Base-by-base conservation (phyloP, 1,284 basidiomycete species). In the Paramarasmius palmivorus region DNA sequence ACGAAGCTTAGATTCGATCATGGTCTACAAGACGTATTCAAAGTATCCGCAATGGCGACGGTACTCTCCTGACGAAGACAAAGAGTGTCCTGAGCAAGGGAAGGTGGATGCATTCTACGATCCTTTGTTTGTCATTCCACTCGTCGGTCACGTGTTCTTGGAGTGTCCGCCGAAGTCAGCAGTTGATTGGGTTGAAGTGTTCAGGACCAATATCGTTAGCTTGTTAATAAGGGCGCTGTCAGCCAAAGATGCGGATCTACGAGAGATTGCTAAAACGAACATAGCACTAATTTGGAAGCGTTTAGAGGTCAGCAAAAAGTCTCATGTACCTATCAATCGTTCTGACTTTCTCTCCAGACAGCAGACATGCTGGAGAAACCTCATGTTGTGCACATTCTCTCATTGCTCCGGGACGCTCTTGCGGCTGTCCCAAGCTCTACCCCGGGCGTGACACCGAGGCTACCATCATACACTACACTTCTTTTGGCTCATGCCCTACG, bases 101-200 rank as follows among this genome's bases (percentile, higher is more conserved):
- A 6, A 57, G 67, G 19, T 77, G 80, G 25, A 65, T 60, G 15
- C 69, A 68, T 62, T 88, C 22, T 98, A 96, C 62, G 95, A 98
- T 64, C 93, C 95, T 1, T 68, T 88, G 0, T 92, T 96, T 65
- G 68, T 94, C 10, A 70, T 92, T 32, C 73, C 88, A 6, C 72
- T 96, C 10, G 81, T 88, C 37, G 78, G 80, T 1, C 81, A 86
- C 50, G 79, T 84, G 59, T 71, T 94, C 25, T 68, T 72, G 0
- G 83, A 86, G 32, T 73, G 74, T 44, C 76, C 73, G 12, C 82
- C 86, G 0, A 66, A 82, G 0, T 82, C 84, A 0, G 82, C 86
- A 0, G 72, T 89, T 55, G 82, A 80, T 29, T 97, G 93, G 93
- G 86, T 97, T 10, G 86, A 92, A 61, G 67, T 98, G 6, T 86